Conservation (phyloP, 1,284 basidiomycete genomes). For the Ustilago loliicola region DNA sequence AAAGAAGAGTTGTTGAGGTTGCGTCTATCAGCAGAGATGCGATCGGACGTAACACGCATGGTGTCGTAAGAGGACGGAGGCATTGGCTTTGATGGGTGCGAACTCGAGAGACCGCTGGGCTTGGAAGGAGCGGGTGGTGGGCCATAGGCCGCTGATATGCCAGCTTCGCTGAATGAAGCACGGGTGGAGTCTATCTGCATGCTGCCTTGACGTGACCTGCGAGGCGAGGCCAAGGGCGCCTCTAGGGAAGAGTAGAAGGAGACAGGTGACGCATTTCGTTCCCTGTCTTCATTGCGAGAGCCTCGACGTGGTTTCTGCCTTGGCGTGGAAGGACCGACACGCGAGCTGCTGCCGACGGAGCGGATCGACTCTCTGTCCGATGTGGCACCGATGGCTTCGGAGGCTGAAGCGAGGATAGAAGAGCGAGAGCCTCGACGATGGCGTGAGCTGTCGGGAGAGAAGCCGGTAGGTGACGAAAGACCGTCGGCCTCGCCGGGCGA, state of each 20-base stretch:
- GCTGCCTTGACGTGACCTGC: constrained; percentile 31
- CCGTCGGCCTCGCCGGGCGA: constrained; percentile 19
- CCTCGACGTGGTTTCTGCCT: constrained; percentile 16
- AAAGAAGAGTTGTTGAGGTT: not conserved
- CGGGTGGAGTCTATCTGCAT: constrained; percentile 14
- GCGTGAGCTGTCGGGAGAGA: constrained; percentile 21
- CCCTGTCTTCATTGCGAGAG: constrained; percentile 21
- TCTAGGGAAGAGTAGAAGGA: constrained; percentile 44
- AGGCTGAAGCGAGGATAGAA: constrained; percentile 42
- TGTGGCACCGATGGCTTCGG: constrained; percentile 22
- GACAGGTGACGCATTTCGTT: constrained; percentile 35
- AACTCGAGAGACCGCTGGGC: not conserved
- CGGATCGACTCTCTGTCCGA: constrained; percentile 42
- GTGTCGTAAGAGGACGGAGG: constrained; percentile 1
- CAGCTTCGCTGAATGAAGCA: not conserved
- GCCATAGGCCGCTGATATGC: not conserved
- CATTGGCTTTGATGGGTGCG: constrained; percentile 1
- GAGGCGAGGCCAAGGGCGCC: constrained; percentile 23
- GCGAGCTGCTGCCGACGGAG: constrained; percentile 35
- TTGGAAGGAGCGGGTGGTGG: constrained; percentile 5
- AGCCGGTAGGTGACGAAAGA: constrained; percentile 8
- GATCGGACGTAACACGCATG: constrained; percentile 8
- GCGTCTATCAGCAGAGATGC: not conserved
- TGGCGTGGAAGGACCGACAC: constrained; percentile 25
- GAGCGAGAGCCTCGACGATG: constrained; percentile 47